A percentile compares a stretch with the other conserved stretches of the same genome.
These are phyloP conservation scores for Psilocybe cyanescens DNA, from an alignment of 768 basidiomycete genomes.

Conservation along the genomic window DNA sequence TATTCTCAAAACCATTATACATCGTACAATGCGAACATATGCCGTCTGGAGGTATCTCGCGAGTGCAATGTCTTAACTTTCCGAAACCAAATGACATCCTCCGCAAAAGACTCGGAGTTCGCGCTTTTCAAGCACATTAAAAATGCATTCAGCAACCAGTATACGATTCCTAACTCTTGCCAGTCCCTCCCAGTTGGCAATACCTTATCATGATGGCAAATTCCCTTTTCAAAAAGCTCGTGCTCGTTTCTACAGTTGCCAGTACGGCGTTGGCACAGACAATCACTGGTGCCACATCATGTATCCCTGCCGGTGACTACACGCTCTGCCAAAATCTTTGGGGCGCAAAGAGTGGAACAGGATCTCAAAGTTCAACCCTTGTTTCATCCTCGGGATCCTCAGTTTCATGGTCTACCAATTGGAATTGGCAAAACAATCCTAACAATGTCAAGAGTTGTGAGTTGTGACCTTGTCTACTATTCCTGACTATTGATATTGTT, in stretches of 20 bases:
- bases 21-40: background rate
- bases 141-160: background rate
- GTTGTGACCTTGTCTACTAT: constrained; percentile 13
- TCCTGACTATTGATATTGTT: too few species aligned
- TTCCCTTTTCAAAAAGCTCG: background rate
- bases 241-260: background rate
- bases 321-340: constrained; percentile 63
- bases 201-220: too few species aligned
- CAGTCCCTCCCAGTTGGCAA: too few species aligned
- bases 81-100: background rate
- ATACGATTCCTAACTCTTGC: background rate
- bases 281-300: background rate
- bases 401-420: constrained; percentile 58
- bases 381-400: constrained; percentile 37
- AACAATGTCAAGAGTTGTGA: constrained; percentile 62
- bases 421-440: constrained; percentile 51
- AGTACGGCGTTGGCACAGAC: constrained; percentile 1
- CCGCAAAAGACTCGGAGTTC: constrained; percentile 3
- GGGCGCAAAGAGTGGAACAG: constrained; percentile 53
- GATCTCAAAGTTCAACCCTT: constrained; percentile 52
- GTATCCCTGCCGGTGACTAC: constrained; percentile 36
- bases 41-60: background rate
- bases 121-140: background rate
- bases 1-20: background rate
- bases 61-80: background rate